Evolutionary conservation across 176 grass and related monocot species (phyloP).

Genomic region (Avena eriantha): DNA sequence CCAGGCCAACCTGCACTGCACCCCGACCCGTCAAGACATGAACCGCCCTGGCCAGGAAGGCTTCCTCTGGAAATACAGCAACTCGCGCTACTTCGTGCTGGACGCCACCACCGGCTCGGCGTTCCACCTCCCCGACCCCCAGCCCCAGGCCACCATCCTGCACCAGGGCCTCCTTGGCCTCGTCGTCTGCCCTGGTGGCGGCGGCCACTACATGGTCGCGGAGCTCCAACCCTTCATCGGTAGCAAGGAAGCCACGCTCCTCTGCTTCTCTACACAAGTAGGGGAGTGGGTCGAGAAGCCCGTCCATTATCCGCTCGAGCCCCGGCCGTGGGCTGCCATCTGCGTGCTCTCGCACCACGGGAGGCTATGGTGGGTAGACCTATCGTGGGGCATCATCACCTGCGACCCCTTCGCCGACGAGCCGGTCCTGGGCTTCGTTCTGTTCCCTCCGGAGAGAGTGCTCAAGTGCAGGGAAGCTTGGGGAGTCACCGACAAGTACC

Average conservation of each 20-base stretch:
- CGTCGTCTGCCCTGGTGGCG: neutral
- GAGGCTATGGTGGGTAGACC: constrained; percentile 9
- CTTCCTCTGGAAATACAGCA: neutral
- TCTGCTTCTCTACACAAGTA: neutral
- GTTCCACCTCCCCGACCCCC: neutral
- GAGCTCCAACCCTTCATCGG: constrained; percentile 1
- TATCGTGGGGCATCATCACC: neutral
- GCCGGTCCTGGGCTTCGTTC: neutral
- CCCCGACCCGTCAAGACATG: neutral
- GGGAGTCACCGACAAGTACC: neutral
- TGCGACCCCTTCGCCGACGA: constrained; percentile 14
- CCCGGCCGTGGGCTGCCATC: neutral
- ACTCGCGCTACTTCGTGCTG: neutral
- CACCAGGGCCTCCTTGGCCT: constrained; percentile 4
- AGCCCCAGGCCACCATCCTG: neutral
- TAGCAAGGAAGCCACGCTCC: neutral
- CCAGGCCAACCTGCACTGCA: neutral
- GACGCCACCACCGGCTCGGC: neutral
- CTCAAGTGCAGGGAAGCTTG: constrained; percentile 4
- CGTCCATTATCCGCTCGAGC: neutral
- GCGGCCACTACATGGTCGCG: constrained; percentile 4
- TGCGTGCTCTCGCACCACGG: neutral
- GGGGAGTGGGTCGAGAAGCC: neutral
- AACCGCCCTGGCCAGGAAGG: neutral
- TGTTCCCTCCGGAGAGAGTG: neutral